Conservation (phyloP, 1,284 basidiomycete species). For the Acaromyces ingoldii region DNA sequence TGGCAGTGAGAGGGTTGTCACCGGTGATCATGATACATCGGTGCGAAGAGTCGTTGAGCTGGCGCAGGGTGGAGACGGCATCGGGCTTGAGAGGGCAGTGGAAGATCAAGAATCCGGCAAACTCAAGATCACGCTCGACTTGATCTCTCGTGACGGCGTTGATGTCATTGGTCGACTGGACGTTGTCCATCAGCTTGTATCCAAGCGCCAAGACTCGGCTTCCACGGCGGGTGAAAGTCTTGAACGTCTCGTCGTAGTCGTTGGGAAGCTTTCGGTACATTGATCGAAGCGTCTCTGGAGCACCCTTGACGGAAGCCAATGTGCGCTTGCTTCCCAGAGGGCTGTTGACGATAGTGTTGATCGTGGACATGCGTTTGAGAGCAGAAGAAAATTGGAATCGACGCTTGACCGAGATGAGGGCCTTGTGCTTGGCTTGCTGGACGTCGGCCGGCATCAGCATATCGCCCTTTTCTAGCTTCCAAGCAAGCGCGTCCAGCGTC, state of each 20-base stretch:
- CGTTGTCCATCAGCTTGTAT: slow-evolving; percentile 40
- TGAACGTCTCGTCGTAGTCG: slow-evolving; percentile 49
- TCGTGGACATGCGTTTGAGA: slow-evolving; percentile 49
- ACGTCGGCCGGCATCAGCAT: slow-evolving; percentile 22
- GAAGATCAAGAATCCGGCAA: slow-evolving; percentile 50
- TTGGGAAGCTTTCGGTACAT: slow-evolving; percentile 44
- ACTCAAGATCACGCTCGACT: slow-evolving; percentile 39
- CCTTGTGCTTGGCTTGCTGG: slow-evolving; percentile 22
- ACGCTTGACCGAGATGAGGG: slow-evolving; percentile 35
- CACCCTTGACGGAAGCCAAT: slow-evolving; percentile 45
- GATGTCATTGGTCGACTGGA: slow-evolving; percentile 22
- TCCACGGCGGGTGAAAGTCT: slow-evolving; percentile 46
- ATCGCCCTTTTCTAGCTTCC: slow-evolving; percentile 73
- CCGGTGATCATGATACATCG: slow-evolving; percentile 52
- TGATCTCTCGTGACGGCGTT: slow-evolving; percentile 37
- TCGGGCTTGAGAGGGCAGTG: slow-evolving; percentile 51
- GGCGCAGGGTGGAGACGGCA: slow-evolving; percentile 39
- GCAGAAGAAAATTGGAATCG: slow-evolving; percentile 51
- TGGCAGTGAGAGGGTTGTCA: slow-evolving; percentile 50
- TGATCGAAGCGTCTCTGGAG: slow-evolving; percentile 45
- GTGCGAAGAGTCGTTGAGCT: slow-evolving; percentile 49
- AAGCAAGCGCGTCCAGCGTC: slow-evolving; percentile 83
- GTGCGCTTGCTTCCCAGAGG: slow-evolving; percentile 17
- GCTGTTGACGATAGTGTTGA: slow-evolving; percentile 36
- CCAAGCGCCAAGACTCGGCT: slow-evolving; percentile 49